Base-by-base conservation (phyloP, 116 monocot species). In the Iris pallida region DNA sequence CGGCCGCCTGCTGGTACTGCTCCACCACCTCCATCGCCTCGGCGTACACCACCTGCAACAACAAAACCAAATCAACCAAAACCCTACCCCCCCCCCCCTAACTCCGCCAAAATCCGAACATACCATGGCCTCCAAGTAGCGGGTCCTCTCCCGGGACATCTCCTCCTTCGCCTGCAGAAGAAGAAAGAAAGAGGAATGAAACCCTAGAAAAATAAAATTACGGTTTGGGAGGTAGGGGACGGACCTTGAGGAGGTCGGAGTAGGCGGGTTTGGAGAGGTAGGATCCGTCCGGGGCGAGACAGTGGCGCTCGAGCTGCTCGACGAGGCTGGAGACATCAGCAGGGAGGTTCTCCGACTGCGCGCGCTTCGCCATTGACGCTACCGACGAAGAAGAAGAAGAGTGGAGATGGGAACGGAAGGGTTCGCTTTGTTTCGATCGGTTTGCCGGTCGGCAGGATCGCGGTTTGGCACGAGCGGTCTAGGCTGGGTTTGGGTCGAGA, bases 301-400 rank as follows among this genome's bases (percentile, higher is more conserved):
- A 89, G 47, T 95, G 91, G 67, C 95, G 86, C 64, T 95, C 89
- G 54, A 95, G 95, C 81, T 91, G 96, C 41, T 96, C 96, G 58
- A 91, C 78, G 7, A 96, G 70, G 70, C 87, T 84, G 12, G 78
- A 58, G 64, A 87, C 83, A 57, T 96, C 92, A 13, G 87, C 56
- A 16, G 81, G 84, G 52, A 84, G 72, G 53, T 48, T 76, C 63
- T 84, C 86, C 7, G 48, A 43, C 40, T 77, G 75, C 66, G 75
- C 41, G 18, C 69, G 75, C 83, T 89, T 89, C 68, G 79, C 69
- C 93, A 93, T 93, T 69, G 71, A 30, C 3, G 30, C 0, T 30
- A 30, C 30, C 30, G 30, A 30, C 30, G 30, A 30, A 3, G 30
- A 30, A 30, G 30, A 30, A 30, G 30, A 30, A 30, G 30, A 30